Percentiles rank a stretch among this genome's conserved stretches.
Evolutionary conservation across 306 rosid species (phyloP).

Genomic region (Boehmeria nivea): DNA sequence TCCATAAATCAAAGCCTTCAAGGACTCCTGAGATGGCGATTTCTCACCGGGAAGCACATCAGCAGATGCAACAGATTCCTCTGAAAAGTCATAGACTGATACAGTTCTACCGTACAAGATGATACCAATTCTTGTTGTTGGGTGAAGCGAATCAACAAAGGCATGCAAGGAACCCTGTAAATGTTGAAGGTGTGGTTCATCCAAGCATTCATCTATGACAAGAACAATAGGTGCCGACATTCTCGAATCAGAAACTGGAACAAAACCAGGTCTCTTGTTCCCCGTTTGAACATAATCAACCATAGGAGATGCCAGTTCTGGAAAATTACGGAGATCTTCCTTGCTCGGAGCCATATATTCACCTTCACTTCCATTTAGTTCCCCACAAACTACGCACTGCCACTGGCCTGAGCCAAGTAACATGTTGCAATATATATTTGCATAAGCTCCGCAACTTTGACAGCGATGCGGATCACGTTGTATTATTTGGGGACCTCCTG

Average conservation of each 20-base stretch:
- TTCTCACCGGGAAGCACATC: constrained; percentile 95
- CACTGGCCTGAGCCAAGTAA: constrained; percentile 96
- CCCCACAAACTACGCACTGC: constrained; percentile 90
- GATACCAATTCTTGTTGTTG: constrained; percentile 84
- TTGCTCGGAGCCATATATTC: constrained; percentile 74
- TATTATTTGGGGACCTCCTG: constrained; percentile 69
- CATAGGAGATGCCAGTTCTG: constrained; percentile 78
- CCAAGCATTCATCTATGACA: constrained; percentile 88
- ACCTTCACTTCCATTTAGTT: constrained; percentile 77
- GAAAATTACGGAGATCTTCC: constrained; percentile 71
- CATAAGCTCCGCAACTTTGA: constrained; percentile 90
- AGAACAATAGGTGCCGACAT: constrained; percentile 83
- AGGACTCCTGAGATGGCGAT: constrained; percentile 65
- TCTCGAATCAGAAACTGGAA: constrained; percentile 94
- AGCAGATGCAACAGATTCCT: constrained; percentile 84
- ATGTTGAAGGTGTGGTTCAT: constrained; percentile 87
- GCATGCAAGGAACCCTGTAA: constrained; percentile 95
- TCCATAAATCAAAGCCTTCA: constrained; percentile 81
- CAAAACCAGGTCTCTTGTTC: constrained; percentile 88
- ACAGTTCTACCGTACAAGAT: constrained; percentile 82
- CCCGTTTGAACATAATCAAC: constrained; percentile 88
- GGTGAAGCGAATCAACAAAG: constrained; percentile 82
- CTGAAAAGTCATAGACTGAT: constrained; percentile 85
- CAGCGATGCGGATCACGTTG: constrained; percentile 97
- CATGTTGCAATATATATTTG: constrained; percentile 74